These are phyloP conservation scores for Parafenestella ontariensis DNA, from an alignment of 2,329 filamentous ascomycete genomes.

Conservation along the genomic window DNA sequence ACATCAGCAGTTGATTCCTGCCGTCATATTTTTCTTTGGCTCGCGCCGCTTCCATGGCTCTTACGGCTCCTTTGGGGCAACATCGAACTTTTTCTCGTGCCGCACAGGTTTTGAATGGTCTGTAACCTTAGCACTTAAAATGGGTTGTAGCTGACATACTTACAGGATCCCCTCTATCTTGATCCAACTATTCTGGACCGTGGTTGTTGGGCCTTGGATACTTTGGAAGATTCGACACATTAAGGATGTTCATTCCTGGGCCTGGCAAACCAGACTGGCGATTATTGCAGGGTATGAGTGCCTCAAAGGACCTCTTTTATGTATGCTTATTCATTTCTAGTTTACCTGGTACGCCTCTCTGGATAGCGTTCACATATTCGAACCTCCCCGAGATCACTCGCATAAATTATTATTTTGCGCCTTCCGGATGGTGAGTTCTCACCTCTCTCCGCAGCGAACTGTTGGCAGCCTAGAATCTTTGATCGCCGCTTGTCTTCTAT, in stretches of 20 bases:
- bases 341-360: conserved; percentile 47
- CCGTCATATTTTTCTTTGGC: conserved; percentile 66
- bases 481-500: background rate
- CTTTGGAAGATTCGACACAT: conserved; percentile 48
- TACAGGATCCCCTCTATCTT: conserved; percentile 47
- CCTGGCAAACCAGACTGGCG: conserved; percentile 48
- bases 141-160: conserved; percentile 9
- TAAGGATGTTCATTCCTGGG: conserved; percentile 48
- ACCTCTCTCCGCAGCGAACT: background rate
- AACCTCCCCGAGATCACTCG: conserved; percentile 25
- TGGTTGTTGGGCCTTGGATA: conserved; percentile 47
- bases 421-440: conserved; percentile 45
- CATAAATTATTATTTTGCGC: conserved; percentile 43
- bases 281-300: conserved; percentile 45
- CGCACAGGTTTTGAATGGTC: conserved; percentile 71
- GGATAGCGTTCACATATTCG: conserved; percentile 48
- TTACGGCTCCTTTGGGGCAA: conserved; percentile 62
- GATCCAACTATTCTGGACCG: conserved; percentile 47
- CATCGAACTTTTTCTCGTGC: conserved; percentile 53
- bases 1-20: conserved; percentile 61
- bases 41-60: conserved; percentile 69
- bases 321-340: conserved; percentile 17
- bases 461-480: background rate
- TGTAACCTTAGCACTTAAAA: conserved; percentile 4
- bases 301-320: background rate